These are phyloP conservation scores for Penicillium sp. DNA, from an alignment of 2,329 filamentous ascomycete genomes.

Conservation along the genomic window DNA sequence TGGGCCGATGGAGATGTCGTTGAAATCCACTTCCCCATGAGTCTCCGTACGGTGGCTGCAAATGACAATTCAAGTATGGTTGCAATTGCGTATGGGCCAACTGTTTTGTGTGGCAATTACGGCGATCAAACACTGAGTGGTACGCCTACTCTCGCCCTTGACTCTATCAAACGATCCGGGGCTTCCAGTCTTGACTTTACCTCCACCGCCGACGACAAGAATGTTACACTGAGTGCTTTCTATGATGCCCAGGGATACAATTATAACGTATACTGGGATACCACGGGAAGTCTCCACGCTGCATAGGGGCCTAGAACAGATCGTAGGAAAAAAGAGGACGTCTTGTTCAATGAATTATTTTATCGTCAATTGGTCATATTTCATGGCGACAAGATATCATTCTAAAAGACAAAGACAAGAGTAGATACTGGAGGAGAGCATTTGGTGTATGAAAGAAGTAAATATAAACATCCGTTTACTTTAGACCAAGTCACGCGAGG, in stretches of 20 bases:
- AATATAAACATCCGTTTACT: too few species aligned
- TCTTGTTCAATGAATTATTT: neutral
- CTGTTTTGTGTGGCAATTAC: neutral
- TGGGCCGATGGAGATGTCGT: neutral
- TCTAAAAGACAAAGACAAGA: too few species aligned
- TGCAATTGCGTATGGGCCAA: neutral
- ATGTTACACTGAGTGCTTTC: neutral
- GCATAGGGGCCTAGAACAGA: neutral
- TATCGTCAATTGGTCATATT: too few species aligned
- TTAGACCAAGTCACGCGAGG: too few species aligned
- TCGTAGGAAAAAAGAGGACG: too few species aligned
- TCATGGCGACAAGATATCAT: too few species aligned
- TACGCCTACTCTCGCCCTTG: neutral
- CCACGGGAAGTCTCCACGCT: neutral
- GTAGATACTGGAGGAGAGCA: too few species aligned
- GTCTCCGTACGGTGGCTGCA: neutral
- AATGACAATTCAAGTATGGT: too few species aligned
- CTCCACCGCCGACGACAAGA: neutral
- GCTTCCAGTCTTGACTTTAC: neutral
- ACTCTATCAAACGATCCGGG: neutral
- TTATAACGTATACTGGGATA: slow-evolving; percentile 1
- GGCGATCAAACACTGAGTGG: neutral
- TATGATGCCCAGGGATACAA: slow-evolving; percentile 1
- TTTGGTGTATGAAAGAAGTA: too few species aligned
- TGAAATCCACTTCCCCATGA: neutral